phyloP scores from a whole-genome alignment of 2,329 filamentous ascomycete species.

The Xylariaceae sp. region DNA sequence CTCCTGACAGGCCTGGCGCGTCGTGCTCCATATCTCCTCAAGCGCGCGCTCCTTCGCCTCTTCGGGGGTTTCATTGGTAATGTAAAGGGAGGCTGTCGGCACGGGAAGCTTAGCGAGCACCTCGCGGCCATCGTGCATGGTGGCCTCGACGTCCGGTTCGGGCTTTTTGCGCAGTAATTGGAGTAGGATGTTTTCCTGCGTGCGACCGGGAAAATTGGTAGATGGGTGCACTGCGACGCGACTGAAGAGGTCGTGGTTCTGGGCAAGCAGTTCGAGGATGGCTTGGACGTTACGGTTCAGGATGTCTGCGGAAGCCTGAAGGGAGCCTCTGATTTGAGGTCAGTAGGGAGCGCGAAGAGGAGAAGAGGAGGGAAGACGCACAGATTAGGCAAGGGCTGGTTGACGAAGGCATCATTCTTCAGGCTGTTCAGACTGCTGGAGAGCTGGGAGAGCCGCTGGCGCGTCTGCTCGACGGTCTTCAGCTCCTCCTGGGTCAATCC shows the following conservation, averaged over 20 bases:
- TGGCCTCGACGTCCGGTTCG: slow-evolving; percentile 70
- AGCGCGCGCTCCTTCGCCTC: slow-evolving; percentile 37
- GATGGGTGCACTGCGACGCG: slow-evolving; percentile 70
- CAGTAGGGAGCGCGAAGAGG: background rate
- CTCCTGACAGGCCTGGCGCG: slow-evolving; percentile 30
- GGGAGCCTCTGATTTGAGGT: slow-evolving; percentile 50
- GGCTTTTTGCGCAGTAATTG: slow-evolving; percentile 77
- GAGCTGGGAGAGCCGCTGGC: slow-evolving; percentile 63
- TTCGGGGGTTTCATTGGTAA: slow-evolving; percentile 16
- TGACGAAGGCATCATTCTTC: slow-evolving; percentile 52
- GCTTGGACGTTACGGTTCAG: slow-evolving; percentile 65
- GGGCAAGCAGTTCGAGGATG: slow-evolving; percentile 59
- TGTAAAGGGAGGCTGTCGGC: background rate
- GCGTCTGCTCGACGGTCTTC: slow-evolving; percentile 65
- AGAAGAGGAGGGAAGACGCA: slow-evolving; percentile 35
- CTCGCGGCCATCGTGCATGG: slow-evolving; percentile 59
- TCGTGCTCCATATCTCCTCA: slow-evolving; percentile 36
- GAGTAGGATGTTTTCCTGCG: slow-evolving; percentile 59
- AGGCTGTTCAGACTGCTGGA: slow-evolving; percentile 63
- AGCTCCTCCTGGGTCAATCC: slow-evolving; percentile 54
- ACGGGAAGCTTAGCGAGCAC: slow-evolving; percentile 26
- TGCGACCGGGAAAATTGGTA: slow-evolving; percentile 67
- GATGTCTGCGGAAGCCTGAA: slow-evolving; percentile 67
- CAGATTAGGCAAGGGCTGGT: slow-evolving; percentile 63
- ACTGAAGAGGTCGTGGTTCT: slow-evolving; percentile 62